Conservation (phyloP, 1,284 basidiomycete species). For the Cryptococcus sp. region DNA sequence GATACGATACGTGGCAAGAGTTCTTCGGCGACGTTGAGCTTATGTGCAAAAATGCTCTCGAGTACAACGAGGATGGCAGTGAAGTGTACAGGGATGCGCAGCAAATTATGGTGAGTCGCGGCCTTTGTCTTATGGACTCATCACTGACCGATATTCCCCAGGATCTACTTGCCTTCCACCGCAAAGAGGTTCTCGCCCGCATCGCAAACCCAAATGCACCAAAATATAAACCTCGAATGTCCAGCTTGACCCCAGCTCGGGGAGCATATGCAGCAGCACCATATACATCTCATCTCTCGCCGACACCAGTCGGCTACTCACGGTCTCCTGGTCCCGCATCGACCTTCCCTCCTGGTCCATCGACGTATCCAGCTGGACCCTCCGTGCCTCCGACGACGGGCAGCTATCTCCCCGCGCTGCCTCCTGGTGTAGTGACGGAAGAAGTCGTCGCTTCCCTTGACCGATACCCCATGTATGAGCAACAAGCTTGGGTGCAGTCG, state of each 20-base stretch:
- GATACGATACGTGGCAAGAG: constrained; percentile 68
- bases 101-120: constrained; percentile 59
- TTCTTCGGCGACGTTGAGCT: constrained; percentile 79
- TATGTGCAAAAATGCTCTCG: constrained; percentile 86
- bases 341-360: constrained; percentile 1
- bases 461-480: constrained; percentile 45
- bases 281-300: constrained; percentile 1
- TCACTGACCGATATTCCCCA: constrained; percentile 1
- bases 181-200: constrained; percentile 9
- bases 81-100: constrained; percentile 82
- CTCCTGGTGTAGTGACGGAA: constrained; percentile 45
- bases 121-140: background rate
- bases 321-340: background rate
- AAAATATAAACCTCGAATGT: constrained; percentile 10
- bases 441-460: constrained; percentile 46
- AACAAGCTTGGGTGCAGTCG: constrained; percentile 42
- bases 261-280: background rate
- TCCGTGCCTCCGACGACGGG: constrained; percentile 5
- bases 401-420: constrained; percentile 41
- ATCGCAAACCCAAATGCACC: constrained; percentile 11
- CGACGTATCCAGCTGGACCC: constrained; percentile 13
- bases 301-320: constrained; percentile 4
- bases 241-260: background rate
- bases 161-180: constrained; percentile 19
- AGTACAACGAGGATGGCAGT: constrained; percentile 84